A percentile compares a stretch with the other conserved stretches of the same genome.
Evolutionary conservation across 148 eudicot species (phyloP).

Genomic region (Salicornia ramosissima): DNA sequence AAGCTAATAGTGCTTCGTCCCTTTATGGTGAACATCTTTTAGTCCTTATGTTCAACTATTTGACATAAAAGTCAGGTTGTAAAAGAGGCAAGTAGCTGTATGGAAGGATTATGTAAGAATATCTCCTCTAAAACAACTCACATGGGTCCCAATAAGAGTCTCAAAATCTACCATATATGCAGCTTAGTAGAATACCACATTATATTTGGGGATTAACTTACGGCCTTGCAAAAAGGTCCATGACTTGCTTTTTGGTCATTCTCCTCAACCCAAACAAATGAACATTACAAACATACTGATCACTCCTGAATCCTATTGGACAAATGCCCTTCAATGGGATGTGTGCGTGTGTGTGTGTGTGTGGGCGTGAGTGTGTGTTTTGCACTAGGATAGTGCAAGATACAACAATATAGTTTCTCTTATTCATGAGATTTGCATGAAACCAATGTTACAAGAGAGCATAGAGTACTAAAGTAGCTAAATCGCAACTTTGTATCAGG

Average conservation of each 20-base stretch:
- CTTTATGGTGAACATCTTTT: not conserved
- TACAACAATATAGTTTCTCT: not conserved
- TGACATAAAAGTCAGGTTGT: not conserved
- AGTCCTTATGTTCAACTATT: not conserved
- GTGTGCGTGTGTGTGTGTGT: too few species aligned
- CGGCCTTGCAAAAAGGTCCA: not conserved
- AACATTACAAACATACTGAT: not conserved
- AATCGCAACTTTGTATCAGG: not conserved
- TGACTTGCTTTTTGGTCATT: too few species aligned
- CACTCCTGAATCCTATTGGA: not conserved
- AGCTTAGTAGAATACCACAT: too few species aligned
- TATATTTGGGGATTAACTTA: not conserved
- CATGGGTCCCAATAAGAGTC: not conserved
- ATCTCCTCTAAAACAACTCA: not conserved
- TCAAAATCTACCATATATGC: too few species aligned
- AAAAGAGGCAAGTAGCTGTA: not conserved
- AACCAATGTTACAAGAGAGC: not conserved
- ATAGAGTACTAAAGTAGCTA: not conserved
- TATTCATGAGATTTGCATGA: not conserved
- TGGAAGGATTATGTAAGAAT: not conserved
- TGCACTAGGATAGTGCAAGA: not conserved
- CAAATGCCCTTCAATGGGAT: not conserved
- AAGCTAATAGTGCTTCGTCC: not conserved
- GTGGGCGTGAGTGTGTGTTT: not conserved
- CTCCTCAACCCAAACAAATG: not conserved